A percentile compares a stretch with the other conserved stretches of the same genome.
Evolutionary conservation across 441 rosid species (phyloP).

Genomic region (Euphorbia corollata): DNA sequence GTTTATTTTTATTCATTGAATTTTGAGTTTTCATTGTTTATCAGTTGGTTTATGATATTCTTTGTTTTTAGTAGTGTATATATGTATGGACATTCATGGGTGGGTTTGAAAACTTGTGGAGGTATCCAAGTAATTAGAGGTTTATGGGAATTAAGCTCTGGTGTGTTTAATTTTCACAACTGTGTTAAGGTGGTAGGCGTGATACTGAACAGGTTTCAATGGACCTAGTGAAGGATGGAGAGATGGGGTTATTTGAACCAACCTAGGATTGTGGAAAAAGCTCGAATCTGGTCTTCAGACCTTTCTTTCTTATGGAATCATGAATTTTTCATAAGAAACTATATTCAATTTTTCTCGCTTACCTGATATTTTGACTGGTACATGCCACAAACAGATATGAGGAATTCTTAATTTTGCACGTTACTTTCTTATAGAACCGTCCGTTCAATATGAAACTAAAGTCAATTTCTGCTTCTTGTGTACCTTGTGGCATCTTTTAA

Average conservation of each 20-base stretch:
- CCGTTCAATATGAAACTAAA: not conserved
- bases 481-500: conserved; percentile 1
- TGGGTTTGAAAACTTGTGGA: not conserved
- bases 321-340: too few species aligned
- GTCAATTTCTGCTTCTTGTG: not conserved
- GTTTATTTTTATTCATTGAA: not conserved
- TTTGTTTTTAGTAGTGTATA: conserved; percentile 4
- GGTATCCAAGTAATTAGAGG: not conserved
- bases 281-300: not conserved
- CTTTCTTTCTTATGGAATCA: not conserved
- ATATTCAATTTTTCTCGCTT: too few species aligned
- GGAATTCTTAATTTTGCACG: not conserved
- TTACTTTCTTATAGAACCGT: not conserved
- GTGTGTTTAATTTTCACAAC: not conserved
- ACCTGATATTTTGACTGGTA: too few species aligned
- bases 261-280: not conserved
- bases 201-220: not conserved
- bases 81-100: not conserved
- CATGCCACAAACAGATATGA: too few species aligned
- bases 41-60: conserved; percentile 4
- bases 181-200: not conserved
- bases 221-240: not conserved
- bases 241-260: not conserved
- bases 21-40: not conserved
- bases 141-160: not conserved